Base-by-base conservation (phyloP, 1,284 basidiomycete species). In the Prillingera fragicola region DNA sequence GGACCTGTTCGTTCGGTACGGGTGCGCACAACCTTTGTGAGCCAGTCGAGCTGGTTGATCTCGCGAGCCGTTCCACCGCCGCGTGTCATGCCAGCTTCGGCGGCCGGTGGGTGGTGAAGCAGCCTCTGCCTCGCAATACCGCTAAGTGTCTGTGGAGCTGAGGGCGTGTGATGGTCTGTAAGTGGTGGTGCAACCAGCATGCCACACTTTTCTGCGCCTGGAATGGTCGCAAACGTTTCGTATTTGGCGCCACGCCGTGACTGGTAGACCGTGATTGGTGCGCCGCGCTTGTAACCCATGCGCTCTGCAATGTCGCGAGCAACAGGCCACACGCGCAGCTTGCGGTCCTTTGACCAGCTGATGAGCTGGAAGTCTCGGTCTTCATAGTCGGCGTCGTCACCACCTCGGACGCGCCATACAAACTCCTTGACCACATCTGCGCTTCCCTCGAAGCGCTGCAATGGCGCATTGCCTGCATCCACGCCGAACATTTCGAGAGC, bases 401-500 rank as follows among this genome's bases (percentile, higher is more conserved):
- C 74, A 33, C 79, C 79, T 38, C 74, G 63, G 1, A 79, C 81
- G 46, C 95, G 76, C 91, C 95, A 97, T 2, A 99, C 91, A 62
- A 95, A 99, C 71, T 99, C 94, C 60, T 96, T 96, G 27, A 97
- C 94, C 5, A 91, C 87, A 59, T 95, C 91, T 0, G 80, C 79
- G 65, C 95, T 90, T 0, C 91, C 92, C 52, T 86, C 85, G 55
- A 95, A 96, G 3, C 77, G 74, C 47, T 85, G 80, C 8, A 90
- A 80, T 3, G 65, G 63, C 7, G 38, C 32, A 15, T 54, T 47
- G 9, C 36, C 41, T 5, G 55, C 55, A 17, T 56, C 52, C 9
- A 63, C 65, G 31, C 73, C 71, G 75, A 83, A 97, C 84, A 98
- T 86, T 65, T 90, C 86, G 18, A 96, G 75, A 0, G 80, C 78